Evolutionary conservation across 1,284 basidiomycete species (phyloP).

Genomic region (Apiotrichum brassicae): DNA sequence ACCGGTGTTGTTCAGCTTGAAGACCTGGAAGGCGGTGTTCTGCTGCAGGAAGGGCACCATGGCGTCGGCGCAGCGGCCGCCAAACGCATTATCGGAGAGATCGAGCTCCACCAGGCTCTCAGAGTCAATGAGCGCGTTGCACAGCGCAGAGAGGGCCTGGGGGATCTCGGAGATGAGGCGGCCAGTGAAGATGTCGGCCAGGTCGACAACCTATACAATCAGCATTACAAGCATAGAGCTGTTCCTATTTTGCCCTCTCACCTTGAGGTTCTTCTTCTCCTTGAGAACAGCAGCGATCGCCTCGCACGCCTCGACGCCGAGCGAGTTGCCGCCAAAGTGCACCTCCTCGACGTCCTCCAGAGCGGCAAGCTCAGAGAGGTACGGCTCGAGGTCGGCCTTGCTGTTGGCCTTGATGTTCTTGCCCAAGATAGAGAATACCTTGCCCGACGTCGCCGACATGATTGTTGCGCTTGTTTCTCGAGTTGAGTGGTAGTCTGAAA

Average conservation of each 20-base stretch:
- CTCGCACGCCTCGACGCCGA: constrained; percentile 84
- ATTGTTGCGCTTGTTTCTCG: too few species aligned
- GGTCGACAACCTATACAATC: constrained; percentile 70
- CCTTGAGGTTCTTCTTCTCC: constrained; percentile 67
- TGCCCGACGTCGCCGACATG: constrained; percentile 25
- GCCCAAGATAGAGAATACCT: constrained; percentile 60
- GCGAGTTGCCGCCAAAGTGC: constrained; percentile 91
- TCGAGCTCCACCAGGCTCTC: constrained; percentile 78
- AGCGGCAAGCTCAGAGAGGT: constrained; percentile 62
- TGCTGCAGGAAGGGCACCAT: constrained; percentile 82
- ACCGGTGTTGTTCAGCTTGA: constrained; percentile 95
- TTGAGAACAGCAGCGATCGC: constrained; percentile 76
- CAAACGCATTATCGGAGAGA: constrained; percentile 94
- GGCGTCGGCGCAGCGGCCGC: constrained; percentile 88
- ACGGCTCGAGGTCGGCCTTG: constrained; percentile 69
- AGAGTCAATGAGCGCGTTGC: constrained; percentile 75
- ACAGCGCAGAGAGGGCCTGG: constrained; percentile 77
- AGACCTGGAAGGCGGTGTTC: constrained; percentile 70
- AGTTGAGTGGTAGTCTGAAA: neutral
- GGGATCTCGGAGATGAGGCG: constrained; percentile 95
- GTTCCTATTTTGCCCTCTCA: constrained; percentile 35
- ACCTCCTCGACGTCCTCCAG: constrained; percentile 69
- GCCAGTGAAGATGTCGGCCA: constrained; percentile 97
- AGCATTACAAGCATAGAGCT: neutral
- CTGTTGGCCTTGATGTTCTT: constrained; percentile 77